Evolutionary conservation across 768 basidiomycete species (phyloP), one percentile per base, ranked within the genome.

Genomic region (Hygrophoropsis aurantiaca): DNA sequence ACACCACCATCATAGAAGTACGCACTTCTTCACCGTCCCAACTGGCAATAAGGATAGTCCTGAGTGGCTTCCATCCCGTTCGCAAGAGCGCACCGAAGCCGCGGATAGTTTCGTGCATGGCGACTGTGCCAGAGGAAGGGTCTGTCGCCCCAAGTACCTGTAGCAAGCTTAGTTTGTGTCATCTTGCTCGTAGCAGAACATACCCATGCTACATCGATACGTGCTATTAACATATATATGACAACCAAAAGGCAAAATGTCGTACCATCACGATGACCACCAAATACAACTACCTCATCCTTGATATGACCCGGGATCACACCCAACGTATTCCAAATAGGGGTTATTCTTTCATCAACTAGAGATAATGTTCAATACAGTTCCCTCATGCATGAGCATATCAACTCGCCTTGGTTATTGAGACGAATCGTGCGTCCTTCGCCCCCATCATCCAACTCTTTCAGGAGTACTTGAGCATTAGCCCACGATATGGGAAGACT

Each of bases 141-240:
- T 92, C 90, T 11, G 78, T 75, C 1, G 87, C 89, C 18, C 93
- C 93, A 56, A 92, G 69, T 11, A 92, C 86, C 90, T 50, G n/a
- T 30, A 7, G 27, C 27, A 30, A 27, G 30, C 4, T n/a, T 16
- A 32, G 33, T 26, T 16, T 8, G 23, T 35, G n/a, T 9, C 20
- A 49, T 18, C n/a, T 26, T 13, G 6, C 3, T 27, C 23, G 25
- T n/a, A 52, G 27, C n/a, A 15, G 27, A 1, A 41, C 41, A 20
- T 38, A 61, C 62, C 55, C 54, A 61, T 19, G 59, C 54, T 55
- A 6, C 24, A 46, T 39, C 18, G 20, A 47, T 18, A 34, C 15
- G 15, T 15, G 33, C 34, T 38, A 13, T 30, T 21, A 38, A n/a
- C 36, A 16, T 35, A 27, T n/a, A n/a, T 38, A 20, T 32, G n/a